Percentiles rank a stretch among this genome's conserved stretches.
Conservation (phyloP, 2,329 filamentous ascomycete species). For the Stagonosporopsis tanaceti region DNA sequence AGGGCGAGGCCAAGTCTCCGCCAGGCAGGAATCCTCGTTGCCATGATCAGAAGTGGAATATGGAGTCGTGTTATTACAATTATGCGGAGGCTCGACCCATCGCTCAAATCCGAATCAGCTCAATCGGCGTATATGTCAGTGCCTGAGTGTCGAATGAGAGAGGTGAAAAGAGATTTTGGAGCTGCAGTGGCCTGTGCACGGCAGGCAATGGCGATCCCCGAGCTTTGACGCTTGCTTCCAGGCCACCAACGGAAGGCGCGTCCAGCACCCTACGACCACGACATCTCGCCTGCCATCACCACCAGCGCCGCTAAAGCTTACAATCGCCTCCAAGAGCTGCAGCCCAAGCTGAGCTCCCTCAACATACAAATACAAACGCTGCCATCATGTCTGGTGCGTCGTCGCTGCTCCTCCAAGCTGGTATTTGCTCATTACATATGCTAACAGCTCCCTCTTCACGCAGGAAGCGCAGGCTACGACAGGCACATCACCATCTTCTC, state of each 20-base stretch:
- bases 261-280: conserved; percentile 34
- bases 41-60: conserved; percentile 45
- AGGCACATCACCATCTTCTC: conserved; percentile 99
- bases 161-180: conserved; percentile 46
- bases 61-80: conserved; percentile 28
- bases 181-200: conserved; percentile 15
- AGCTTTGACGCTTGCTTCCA: conserved; percentile 30
- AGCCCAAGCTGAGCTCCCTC: conserved; percentile 40
- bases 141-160: conserved; percentile 45
- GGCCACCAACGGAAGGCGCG: conserved; percentile 45
- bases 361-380: conserved; percentile 36
- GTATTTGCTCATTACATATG: conserved; percentile 26
- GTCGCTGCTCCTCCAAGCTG: conserved; percentile 22
- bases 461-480: conserved; percentile 75
- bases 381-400: conserved; percentile 54
- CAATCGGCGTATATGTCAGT: conserved; percentile 31
- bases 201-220: conserved; percentile 24
- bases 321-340: conserved; percentile 37
- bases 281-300: conserved; percentile 33
- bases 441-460: conserved; percentile 40
- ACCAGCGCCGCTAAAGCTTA: conserved; percentile 38
- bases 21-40: conserved; percentile 61
- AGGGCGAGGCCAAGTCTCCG: conserved; percentile 67
- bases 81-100: conserved; percentile 32
- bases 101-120: conserved; percentile 51